These are phyloP conservation scores for Yamagishiella unicocca DNA, from an alignment of 139 green algal genomes.

Conservation along the genomic window DNA sequence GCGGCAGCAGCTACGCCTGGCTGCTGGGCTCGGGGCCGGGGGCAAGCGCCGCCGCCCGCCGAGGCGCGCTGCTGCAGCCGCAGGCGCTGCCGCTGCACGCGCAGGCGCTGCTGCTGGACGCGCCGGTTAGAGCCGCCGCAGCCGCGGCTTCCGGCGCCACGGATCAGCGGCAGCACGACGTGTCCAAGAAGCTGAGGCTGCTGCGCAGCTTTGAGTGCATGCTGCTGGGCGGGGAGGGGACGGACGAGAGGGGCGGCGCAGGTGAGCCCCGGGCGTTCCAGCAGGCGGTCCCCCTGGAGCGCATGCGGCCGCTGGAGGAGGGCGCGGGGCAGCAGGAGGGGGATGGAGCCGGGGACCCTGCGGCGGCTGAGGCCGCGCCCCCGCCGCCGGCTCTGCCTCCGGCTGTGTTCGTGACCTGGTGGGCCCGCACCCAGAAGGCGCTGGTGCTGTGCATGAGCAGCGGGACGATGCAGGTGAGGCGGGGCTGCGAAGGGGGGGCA, in stretches of 20 bases:
- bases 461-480: constrained; percentile 21
- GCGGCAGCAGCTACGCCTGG: background rate
- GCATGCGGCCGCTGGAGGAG: background rate
- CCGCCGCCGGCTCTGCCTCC: background rate
- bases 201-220: constrained; percentile 19
- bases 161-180: constrained; percentile 18
- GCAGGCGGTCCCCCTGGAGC: background rate
- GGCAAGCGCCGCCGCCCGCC: background rate
- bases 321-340: background rate
- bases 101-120: background rate
- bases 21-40: background rate
- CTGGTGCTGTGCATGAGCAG: constrained; percentile 29
- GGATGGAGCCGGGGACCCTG: background rate
- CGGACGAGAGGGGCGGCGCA: background rate
- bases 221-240: background rate
- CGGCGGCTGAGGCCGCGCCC: background rate
- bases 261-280: background rate
- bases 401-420: constrained; percentile 9
- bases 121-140: background rate
- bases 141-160: background rate
- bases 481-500: background rate
- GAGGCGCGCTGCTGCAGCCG: background rate
- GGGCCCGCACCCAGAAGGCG: constrained; percentile 30
- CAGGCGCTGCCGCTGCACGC: background rate
- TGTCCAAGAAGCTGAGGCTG: constrained; percentile 40